Conservation (phyloP, 78 protist species). For the Ministeria vibrans region DNA sequence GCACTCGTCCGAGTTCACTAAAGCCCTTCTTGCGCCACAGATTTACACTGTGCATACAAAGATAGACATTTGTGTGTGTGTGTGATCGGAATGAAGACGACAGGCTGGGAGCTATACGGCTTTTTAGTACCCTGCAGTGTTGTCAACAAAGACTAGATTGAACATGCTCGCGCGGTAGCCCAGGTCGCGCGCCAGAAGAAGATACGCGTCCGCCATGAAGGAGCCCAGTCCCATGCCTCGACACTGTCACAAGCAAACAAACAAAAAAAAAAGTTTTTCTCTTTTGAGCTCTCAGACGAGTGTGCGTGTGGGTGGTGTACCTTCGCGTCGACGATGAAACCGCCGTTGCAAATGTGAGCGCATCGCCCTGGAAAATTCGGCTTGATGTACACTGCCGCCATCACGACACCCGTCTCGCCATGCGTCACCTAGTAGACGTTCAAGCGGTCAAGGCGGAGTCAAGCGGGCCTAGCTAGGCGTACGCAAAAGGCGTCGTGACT, state of each 20-base stretch:
- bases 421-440: not conserved
- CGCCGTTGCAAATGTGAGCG: slow-evolving; percentile 28
- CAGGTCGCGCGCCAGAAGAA: slow-evolving; percentile 7
- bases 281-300: not conserved
- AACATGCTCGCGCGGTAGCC: slow-evolving; percentile 18
- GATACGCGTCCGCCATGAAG: slow-evolving; percentile 5
- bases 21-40: no score
- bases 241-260: slow-evolving; percentile 1
- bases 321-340: not conserved
- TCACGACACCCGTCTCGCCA: not conserved
- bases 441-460: not conserved
- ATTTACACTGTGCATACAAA: no score
- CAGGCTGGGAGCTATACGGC: no score
- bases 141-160: no score
- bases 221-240: no score
- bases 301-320: not conserved
- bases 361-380: slow-evolving; percentile 34
- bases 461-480: not conserved
- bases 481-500: slow-evolving; percentile 22
- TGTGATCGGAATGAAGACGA: no score
- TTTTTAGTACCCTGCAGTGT: no score
- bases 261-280: not conserved
- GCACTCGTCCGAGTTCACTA: no score
- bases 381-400: slow-evolving; percentile 6
- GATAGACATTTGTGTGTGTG: no score